These are phyloP conservation scores for Tetraselmis chui DNA, from an alignment of 139 green algal species.

Conservation along the genomic window DNA sequence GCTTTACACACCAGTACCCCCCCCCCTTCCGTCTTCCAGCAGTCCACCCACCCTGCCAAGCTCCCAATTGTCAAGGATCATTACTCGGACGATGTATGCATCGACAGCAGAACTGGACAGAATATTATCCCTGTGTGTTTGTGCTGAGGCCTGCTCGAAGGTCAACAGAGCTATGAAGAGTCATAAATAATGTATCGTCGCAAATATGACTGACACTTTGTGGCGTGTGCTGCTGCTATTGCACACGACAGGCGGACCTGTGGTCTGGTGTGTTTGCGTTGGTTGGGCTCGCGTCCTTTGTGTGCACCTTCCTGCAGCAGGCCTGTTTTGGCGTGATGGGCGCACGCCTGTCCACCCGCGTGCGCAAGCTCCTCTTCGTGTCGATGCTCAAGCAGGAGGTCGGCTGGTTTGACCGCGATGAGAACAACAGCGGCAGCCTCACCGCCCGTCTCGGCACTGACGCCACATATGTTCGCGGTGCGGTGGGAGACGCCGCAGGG, in stretches of 20 bases:
- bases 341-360: conserved; percentile 44
- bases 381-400: conserved; percentile 55
- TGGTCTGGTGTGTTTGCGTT: conserved; percentile 57
- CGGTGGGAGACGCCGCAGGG: conserved; percentile 26
- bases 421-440: conserved; percentile 53
- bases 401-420: conserved; percentile 37
- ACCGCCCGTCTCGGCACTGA: conserved; percentile 50
- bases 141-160: too few relatives aligned
- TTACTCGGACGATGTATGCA: too few relatives aligned
- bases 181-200: too few relatives aligned
- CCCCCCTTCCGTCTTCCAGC: too few relatives aligned
- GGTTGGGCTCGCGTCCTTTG: conserved; percentile 41
- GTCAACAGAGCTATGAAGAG: too few relatives aligned
- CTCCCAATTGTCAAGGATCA: too few relatives aligned
- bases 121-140: too few relatives aligned
- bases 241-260: conserved; percentile 30
- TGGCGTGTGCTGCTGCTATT: too few relatives aligned
- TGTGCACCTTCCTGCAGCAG: conserved; percentile 29
- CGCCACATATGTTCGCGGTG: conserved; percentile 47
- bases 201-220: too few relatives aligned
- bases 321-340: conserved; percentile 47
- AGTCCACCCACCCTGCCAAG: too few relatives aligned
- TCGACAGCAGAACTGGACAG: too few relatives aligned
- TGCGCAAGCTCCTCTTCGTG: conserved; percentile 52
- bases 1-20: too few relatives aligned